Evolutionary conservation across 805 yeast genomes (phyloP).

Genomic region (Pichia nanzhaoensis): DNA sequence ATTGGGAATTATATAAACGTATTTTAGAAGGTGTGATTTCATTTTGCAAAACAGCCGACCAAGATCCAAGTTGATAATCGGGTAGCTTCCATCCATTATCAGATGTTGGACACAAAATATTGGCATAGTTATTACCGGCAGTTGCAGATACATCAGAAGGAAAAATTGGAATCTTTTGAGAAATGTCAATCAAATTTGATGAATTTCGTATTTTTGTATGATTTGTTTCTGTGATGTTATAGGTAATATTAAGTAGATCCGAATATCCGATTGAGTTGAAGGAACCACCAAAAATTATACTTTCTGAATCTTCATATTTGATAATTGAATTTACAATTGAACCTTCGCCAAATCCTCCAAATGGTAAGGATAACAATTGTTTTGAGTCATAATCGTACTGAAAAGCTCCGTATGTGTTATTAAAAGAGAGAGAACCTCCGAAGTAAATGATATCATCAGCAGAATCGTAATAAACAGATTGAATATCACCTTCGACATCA

Average conservation of each 20-base stretch:
- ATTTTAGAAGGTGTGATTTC: constrained; percentile 61
- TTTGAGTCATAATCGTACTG: constrained; percentile 48
- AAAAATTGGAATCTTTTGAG: constrained; percentile 38
- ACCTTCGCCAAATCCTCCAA: constrained; percentile 66
- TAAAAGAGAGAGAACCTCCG: constrained; percentile 69
- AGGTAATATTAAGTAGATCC: constrained; percentile 29
- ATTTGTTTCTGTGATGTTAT: constrained; percentile 21
- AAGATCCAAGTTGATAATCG: constrained; percentile 49
- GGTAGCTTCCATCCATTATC: constrained; percentile 45
- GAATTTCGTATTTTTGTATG: constrained; percentile 18
- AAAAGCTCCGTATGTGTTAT: constrained; percentile 50
- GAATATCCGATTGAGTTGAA: constrained; percentile 57
- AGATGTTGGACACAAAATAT: constrained; percentile 52
- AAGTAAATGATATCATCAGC: constrained; percentile 50
- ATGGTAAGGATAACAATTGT: constrained; percentile 46
- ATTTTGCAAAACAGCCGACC: constrained; percentile 55
- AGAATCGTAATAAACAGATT: constrained; percentile 41
- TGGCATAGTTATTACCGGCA: constrained; percentile 25
- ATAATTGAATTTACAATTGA: constrained; percentile 59
- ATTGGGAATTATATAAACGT: constrained; percentile 59
- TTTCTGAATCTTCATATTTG: constrained; percentile 35
- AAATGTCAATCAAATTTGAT: constrained; percentile 19
- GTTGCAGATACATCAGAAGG: constrained; percentile 8
- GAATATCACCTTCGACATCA: constrained; percentile 34
- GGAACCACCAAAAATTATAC: constrained; percentile 73